Evolutionary conservation across 2,329 filamentous ascomycete genomes (phyloP).

Genomic region (Dendryphion nanum): DNA sequence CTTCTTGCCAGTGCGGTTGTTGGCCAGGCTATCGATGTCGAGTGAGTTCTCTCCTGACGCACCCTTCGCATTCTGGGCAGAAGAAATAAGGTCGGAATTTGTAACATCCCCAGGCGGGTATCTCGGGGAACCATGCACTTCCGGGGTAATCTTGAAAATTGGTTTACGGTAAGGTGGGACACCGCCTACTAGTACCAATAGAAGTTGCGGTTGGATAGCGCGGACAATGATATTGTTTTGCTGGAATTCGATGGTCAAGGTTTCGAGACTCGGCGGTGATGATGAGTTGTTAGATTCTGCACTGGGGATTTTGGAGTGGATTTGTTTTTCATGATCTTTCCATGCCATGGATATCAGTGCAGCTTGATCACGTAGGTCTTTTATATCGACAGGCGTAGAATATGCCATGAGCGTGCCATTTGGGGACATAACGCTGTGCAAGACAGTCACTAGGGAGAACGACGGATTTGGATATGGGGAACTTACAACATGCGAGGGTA

Average conservation of each 20-base stretch:
- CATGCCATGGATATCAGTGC: slow-evolving; percentile 50
- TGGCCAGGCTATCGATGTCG: not conserved
- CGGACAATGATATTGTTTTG: slow-evolving; percentile 48
- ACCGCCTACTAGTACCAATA: slow-evolving; percentile 49
- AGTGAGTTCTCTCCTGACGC: not conserved
- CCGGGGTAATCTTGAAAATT: slow-evolving; percentile 44
- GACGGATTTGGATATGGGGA: not conserved
- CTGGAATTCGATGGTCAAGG: slow-evolving; percentile 48
- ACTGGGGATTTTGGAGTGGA: slow-evolving; percentile 4
- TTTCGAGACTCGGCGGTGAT: slow-evolving; percentile 31
- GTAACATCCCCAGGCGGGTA: slow-evolving; percentile 30
- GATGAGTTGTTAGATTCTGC: slow-evolving; percentile 2
- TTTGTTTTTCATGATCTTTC: slow-evolving; percentile 42
- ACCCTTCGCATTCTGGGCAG: slow-evolving; percentile 8
- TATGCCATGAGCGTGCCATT: slow-evolving; percentile 52
- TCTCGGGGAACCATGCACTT: slow-evolving; percentile 40
- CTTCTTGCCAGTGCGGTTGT: slow-evolving; percentile 10
- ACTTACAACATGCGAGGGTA: slow-evolving; percentile 45
- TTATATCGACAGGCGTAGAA: slow-evolving; percentile 48
- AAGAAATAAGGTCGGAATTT: slow-evolving; percentile 6
- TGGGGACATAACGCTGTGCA: slow-evolving; percentile 48
- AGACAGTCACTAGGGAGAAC: slow-evolving; percentile 6
- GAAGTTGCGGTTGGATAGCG: slow-evolving; percentile 45
- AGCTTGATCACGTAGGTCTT: slow-evolving; percentile 49
- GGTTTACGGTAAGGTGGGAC: slow-evolving; percentile 43